Evolutionary conservation across 2,329 filamentous ascomycete genomes (phyloP), one percentile per base, ranked within the genome.

Genomic region (Ophiostoma ulmi): DNA sequence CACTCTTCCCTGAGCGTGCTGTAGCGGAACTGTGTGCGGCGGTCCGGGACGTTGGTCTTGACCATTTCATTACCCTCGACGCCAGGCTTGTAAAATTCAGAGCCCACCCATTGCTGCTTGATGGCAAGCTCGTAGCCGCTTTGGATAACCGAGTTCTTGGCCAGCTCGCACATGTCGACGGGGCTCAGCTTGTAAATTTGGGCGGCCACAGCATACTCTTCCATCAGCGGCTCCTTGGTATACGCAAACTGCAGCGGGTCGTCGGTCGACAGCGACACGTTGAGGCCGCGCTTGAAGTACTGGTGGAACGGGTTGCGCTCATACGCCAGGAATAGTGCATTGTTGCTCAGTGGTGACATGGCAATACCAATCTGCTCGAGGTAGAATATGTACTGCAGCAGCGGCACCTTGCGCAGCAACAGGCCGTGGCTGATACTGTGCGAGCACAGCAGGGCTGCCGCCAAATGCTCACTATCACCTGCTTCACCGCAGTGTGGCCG

Each of bases 271-370:
- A 99, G 83, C 1, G 94, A 98, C 7, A 99, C 94, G 77, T 99
- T 99, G 69, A 99, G 82, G 0, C 95, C 95, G 70, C 95, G 90
- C 77, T 92, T 91, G 83, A 99, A 99, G 80, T 99, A 99, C 76
- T 91, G 92, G 75, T 97, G 86, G 81, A 97, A 99, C 0, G 95
- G 95, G 76, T 99, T 99, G 72, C 96, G 89, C 79, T 99, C 95
- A 77, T 99, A 98, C 0, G 94, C 93, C 69, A 99, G 82, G 81
- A 99, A 99, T 41, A 99, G 82, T 0, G 95, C 95, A 76, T 99
- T 99, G 83, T 99, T 99, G 80, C 93, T 97, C 65, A 99, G 85
- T 2, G 95, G 95, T n/a, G 94, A 98, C 95, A 99, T 99, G 73
- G 95, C 95, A 73, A 99, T 95, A 71, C 95, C 95, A 73, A 99